Evolutionary conservation across 2,329 filamentous ascomycete genomes (phyloP), one percentile per base, ranked within the genome.

Genomic region (Aureobasidium sp.): DNA sequence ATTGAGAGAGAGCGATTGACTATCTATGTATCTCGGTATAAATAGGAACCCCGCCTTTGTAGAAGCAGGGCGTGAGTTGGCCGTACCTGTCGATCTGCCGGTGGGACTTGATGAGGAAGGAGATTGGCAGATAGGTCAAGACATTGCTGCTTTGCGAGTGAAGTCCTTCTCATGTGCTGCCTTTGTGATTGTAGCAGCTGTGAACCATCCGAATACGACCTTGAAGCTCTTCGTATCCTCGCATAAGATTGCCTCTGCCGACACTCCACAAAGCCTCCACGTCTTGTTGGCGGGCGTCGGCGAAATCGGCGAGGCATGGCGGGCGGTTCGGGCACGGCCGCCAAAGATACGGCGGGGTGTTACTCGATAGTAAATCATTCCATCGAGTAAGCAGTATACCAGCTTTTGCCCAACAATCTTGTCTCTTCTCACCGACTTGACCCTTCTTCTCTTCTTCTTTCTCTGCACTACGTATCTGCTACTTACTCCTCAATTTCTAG

Each of bases 281-380:
- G 34, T 39, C 29, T 44, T 10, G 15, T 2, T 23, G 46, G 44
- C 55, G 55, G 41, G 36, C 41, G 44, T 41, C 56, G 44, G 56
- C 32, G 56, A 39, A 46, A 59, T 46, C 44, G 46, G 44, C 46
- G 46, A 50, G 23, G 23, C 34, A 41, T 23, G 55, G 55, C 55
- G 42, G 42, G 55, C 32, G 29, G 20, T 20, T 20, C 20, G 20
- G 20, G 20, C 20, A 20, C 20, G 55, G 55, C 56, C 56, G 56
- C 9, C 47, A 39, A n/a, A 29, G 56, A 58, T 51, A 51, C 46
- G 57, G 57, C 57, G 57, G 57, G 57, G 57, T 61, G 47, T 62
- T 56, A 62, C 51, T 62, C 51, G 60, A 62, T 62, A 56, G 59
- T n/a, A 62, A 46, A 44, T 29, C 48, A 47, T 29, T 47, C 50